Evolutionary conservation across 768 basidiomycete species (phyloP).

Genomic region (Mycena galericulata): DNA sequence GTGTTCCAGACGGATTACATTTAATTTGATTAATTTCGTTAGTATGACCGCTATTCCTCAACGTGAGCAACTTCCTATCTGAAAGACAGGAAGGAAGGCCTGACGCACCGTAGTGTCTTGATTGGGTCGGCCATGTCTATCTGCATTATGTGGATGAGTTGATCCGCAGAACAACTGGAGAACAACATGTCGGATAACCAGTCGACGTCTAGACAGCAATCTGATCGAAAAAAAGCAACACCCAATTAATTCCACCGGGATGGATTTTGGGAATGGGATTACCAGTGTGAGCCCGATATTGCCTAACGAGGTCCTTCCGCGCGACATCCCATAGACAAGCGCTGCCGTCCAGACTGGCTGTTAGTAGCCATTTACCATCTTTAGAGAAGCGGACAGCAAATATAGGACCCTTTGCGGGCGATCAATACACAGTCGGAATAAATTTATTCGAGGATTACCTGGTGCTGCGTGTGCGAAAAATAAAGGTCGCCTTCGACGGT

Average conservation of each 20-base stretch:
- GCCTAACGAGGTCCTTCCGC: conserved; percentile 68
- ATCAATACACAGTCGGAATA: conserved; percentile 31
- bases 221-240: conserved; percentile 45
- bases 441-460: conserved; percentile 54
- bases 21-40: conserved; percentile 86
- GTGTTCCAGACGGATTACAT: conserved; percentile 72
- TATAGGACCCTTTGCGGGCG: conserved; percentile 76
- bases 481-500: conserved; percentile 71
- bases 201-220: conserved; percentile 84
- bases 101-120: conserved; percentile 70
- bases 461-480: conserved; percentile 71
- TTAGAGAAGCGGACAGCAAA: conserved; percentile 84
- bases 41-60: conserved; percentile 68
- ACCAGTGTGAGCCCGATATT: conserved; percentile 79
- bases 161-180: conserved; percentile 80
- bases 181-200: conserved; percentile 82
- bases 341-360: conserved; percentile 83
- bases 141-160: conserved; percentile 69
- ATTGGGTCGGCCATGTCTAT: conserved; percentile 66
- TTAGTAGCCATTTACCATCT: conserved; percentile 77
- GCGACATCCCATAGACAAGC: conserved; percentile 84
- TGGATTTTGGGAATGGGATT: conserved; percentile 30
- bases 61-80: conserved; percentile 3
- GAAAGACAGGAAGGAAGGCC: background rate
- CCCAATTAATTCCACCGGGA: conserved; percentile 2